phyloP scores from a whole-genome alignment of 768 basidiomycete species.

The Amanita jacksonii region DNA sequence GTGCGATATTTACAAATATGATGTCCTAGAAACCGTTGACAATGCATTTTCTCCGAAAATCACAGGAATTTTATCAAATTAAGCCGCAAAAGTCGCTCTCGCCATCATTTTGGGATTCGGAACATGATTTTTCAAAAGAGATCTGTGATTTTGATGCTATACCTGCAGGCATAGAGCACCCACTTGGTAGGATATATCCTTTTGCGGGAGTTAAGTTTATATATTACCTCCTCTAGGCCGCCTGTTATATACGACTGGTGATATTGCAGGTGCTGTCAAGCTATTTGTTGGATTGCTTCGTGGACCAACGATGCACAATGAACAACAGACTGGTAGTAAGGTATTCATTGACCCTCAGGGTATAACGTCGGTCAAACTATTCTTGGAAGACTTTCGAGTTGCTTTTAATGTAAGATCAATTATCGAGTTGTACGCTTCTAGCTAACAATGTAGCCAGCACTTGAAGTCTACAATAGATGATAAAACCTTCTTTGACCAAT shows the following conservation, averaged over 20 bases:
- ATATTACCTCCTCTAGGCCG: conserved; percentile 41
- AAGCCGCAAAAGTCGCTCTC: conserved; percentile 52
- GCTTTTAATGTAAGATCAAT: conserved; percentile 67
- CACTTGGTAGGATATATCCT: conserved; percentile 42
- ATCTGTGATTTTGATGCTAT: conserved; percentile 50
- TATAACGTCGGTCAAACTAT: conserved; percentile 49
- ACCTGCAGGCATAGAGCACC: conserved; percentile 67
- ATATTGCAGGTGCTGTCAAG: conserved; percentile 64
- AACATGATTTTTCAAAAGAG: conserved; percentile 34
- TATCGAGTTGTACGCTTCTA: background rate
- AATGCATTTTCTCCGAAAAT: conserved; percentile 68
- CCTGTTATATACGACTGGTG: conserved; percentile 84
- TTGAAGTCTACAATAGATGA: conserved; percentile 49
- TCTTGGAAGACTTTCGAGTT: conserved; percentile 81
- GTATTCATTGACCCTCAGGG: conserved; percentile 14
- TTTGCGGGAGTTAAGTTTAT: background rate
- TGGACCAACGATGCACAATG: conserved; percentile 22
- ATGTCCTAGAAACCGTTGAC: conserved; percentile 68
- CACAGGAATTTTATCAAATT: conserved; percentile 51
- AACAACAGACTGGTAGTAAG: conserved; percentile 11
- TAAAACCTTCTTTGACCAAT: conserved; percentile 28
- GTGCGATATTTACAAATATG: conserved; percentile 5
- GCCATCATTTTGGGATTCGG: conserved; percentile 74
- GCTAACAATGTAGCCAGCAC: conserved; percentile 40
- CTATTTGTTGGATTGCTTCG: conserved; percentile 70